Base-by-base conservation (phyloP, 768 basidiomycete species). In the Tulasnella sp. region DNA sequence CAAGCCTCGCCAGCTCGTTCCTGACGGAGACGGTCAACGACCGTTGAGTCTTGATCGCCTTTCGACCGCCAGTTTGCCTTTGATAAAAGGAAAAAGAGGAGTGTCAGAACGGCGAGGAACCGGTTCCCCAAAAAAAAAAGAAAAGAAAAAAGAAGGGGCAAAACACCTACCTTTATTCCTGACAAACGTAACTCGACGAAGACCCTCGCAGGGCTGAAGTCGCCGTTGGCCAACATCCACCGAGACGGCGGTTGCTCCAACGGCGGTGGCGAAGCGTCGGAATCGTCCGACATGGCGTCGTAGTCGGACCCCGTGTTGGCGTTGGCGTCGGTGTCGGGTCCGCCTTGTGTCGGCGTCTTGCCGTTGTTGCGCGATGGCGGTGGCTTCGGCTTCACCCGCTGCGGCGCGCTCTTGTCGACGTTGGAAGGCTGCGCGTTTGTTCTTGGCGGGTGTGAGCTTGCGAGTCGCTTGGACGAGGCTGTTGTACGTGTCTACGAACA, bases 171-270 rank as follows among this genome's bases (percentile, higher is more conserved):
- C 89, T 89, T 85, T 95, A 94, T 85, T 99, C 98, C 86, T 99
- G 98, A 83, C 98, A 99, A 8, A 98, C 97, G 85, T 98, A 99
- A 81, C 93, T 95, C 99, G 78, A 99, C 92, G 81, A 99, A 85
- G 82, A 99, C 98, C 77, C 96, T 88, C 5, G 96, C 97, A 6
- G 96, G 93, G 10, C 90, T 87, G 86, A 97, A 98, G 12, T 92
- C 92, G 24, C 92, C 92, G 85, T 98, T 99, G 12, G 97, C 96
- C 73, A 96, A 93, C 18, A 85, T 81, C 84, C 86, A 84, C 24
- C 85, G 82, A 39, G 85, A 83, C n/a, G 85, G 75, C 85, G 85
- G 83, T 82, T 84, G 85, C 52, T n/a, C 71, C 38, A 36, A 62
- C 40, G 78, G 75, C n/a, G 48, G 77, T 46, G 58, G 71, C 6